These are phyloP conservation scores for Cladosporium sp. DNA, from an alignment of 2,329 filamentous ascomycete genomes.

Conservation along the genomic window DNA sequence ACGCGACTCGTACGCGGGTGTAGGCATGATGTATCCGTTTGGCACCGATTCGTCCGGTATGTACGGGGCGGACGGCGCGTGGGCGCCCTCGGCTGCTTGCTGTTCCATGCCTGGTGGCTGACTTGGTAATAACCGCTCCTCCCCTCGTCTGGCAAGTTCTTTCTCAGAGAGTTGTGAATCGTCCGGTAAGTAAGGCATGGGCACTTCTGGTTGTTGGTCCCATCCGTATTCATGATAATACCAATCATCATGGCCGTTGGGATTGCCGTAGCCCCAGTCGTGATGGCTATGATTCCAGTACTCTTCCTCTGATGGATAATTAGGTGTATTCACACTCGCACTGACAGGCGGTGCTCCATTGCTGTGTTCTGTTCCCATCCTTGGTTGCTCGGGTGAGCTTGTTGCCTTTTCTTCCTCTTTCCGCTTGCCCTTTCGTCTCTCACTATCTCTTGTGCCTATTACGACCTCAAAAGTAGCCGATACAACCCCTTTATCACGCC, in stretches of 20 bases:
- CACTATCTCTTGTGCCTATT: slow-evolving; percentile 79
- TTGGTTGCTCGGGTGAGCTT: background rate
- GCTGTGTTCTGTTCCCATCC: background rate
- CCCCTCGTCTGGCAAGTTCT: slow-evolving; percentile 70
- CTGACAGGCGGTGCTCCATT: background rate
- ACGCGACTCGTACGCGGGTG: slow-evolving; percentile 3
- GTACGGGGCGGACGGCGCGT: slow-evolving; percentile 33
- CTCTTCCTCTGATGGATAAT: slow-evolving; percentile 16
- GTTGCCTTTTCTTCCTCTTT: slow-evolving; percentile 28
- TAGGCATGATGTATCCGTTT: slow-evolving; percentile 9
- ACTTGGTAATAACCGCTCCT: slow-evolving; percentile 76
- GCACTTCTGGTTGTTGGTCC: slow-evolving; percentile 21
- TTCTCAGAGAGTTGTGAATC: slow-evolving; percentile 73
- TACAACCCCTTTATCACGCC: slow-evolving; percentile 89
- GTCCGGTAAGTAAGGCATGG: slow-evolving; percentile 54
- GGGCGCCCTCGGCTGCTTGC: slow-evolving; percentile 24
- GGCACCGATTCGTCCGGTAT: slow-evolving; percentile 21
- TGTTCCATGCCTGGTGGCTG: slow-evolving; percentile 54
- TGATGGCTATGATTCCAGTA: slow-evolving; percentile 20
- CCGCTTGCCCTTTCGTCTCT: slow-evolving; percentile 48
- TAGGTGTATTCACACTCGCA: background rate
- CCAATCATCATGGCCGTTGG: slow-evolving; percentile 16
- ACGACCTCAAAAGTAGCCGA: slow-evolving; percentile 81
- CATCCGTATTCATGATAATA: slow-evolving; percentile 13
- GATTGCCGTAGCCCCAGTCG: slow-evolving; percentile 14